Evolutionary conservation across 2,329 filamentous ascomycete genomes (phyloP), one percentile per base, ranked within the genome.

Genomic region (Phialophora macrospora): DNA sequence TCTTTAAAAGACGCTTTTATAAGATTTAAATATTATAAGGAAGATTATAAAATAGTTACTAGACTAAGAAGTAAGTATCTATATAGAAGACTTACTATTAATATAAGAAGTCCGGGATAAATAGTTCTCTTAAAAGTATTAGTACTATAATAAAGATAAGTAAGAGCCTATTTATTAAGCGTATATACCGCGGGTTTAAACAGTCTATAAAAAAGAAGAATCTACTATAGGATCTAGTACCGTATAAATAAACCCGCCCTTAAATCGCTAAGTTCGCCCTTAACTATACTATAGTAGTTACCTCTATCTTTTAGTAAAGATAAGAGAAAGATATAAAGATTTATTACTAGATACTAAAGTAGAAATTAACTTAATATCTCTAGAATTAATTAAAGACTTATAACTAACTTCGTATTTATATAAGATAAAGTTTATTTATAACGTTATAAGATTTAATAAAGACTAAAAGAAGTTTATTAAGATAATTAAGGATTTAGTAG

Each of bases 401-500:
- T 46, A n/a, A n/a, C n/a, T n/a, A n/a, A n/a, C 38, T 17, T 12
- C 30, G 12, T 24, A 58, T 26, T 6, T 58, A 58, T 24, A 32
- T 1, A 58, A 58, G 5, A 20, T 14, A 17, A 44, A 12, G n/a
- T 58, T 44, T 28, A 46, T 58, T 30, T 46, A 58, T 26, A n/a
- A 58, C n/a, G n/a, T 22, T 17, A n/a, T 58, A 14, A 26, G 14
- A 7, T 58, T n/a, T n/a, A n/a, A n/a, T n/a, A n/a, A n/a, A n/a
- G n/a, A n/a, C n/a, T n/a, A n/a, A n/a, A n/a, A n/a, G 20, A 26
- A 46, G 12, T 58, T 58, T 20, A 20, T 58, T 6, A 17, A 22
- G 17, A 58, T 58, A 46, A 58, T 58, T 24, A 20, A 58, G n/a
- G 55, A 58, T 17, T 46, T 58, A n/a, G 12, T 58, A 14, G 12